These are phyloP conservation scores for Tetrahymena borealis DNA, from an alignment of 73 alveolate genomes.

Conservation along the genomic window DNA sequence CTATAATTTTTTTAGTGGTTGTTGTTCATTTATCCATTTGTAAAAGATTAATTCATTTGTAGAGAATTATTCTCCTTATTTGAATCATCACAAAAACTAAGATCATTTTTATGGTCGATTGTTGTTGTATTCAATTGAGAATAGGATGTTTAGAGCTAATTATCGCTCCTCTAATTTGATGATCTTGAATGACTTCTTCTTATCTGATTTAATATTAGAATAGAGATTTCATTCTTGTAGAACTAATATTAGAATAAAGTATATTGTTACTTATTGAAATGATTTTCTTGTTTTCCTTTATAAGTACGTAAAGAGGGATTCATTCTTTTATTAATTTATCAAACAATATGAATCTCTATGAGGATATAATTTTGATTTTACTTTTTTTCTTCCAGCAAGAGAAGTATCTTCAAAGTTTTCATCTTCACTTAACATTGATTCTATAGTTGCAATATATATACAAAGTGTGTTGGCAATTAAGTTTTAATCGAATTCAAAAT, in stretches of 20 bases:
- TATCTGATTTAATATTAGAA: neutral
- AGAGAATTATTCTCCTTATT: neutral
- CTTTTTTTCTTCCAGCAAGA: neutral
- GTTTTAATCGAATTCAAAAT: neutral
- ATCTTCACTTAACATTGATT: neutral
- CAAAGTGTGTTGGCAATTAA: neutral
- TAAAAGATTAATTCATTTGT: neutral
- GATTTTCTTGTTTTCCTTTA: neutral
- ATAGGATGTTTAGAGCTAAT: neutral
- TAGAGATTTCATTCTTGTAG: neutral
- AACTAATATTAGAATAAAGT: neutral
- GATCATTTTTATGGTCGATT: neutral
- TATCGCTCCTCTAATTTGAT: neutral
- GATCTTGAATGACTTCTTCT: neutral
- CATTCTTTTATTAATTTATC: too few species aligned
- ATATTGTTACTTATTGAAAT: neutral
- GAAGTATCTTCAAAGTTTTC: neutral
- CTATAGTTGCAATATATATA: neutral
- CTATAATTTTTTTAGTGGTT: neutral
- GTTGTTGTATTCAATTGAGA: neutral
- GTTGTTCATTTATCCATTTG: neutral
- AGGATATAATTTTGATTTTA: too few species aligned
- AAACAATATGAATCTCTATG: too few species aligned
- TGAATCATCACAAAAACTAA: neutral
- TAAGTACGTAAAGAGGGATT: neutral